Evolutionary conservation across 2,329 filamentous ascomycete genomes (phyloP), one percentile per base, ranked within the genome.

Genomic region (Penicillium fuscoglaucum): DNA sequence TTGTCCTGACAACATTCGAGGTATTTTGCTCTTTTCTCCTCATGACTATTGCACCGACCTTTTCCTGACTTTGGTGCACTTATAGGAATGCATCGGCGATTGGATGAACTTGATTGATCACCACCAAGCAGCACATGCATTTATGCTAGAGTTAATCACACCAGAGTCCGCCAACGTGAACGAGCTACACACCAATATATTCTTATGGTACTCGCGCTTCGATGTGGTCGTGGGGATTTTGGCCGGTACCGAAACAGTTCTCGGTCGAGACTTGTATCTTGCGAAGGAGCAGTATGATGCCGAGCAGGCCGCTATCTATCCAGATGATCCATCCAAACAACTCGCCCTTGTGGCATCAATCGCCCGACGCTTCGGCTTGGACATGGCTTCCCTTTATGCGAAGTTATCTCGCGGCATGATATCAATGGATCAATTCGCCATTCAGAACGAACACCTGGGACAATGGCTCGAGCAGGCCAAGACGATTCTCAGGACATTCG

Each of bases 31-130:
- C 24, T 48, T 21, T 39, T 41, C 58, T 64, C 52, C 26, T 8
- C 8, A 12, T 37, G 29, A 12, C 45, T 35, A 33, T 40, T 56
- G 29, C 37, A 28, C 21, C 9, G 2, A 35, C 49, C 2, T 37
- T 58, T 15, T 19, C 5, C 49, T 46, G 49, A 21, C 21, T 35
- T 53, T 58, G 60, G 69, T 53, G 37, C 49, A 45, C 28, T 52
- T 24, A n/a, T 68, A 96, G 91, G 95, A 98, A 76, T 96, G 92
- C 68, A 82, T 98, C 46, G 95, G 95, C 13, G 95, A 99, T 72
- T 98, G 92, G 92, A 86, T 96, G 53, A 97, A 96, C 68, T 81
- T 98, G 17, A 88, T 95, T 76, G 90, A 92, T 24, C 95, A 98
- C 72, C 93, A 97, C 72, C 91, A 89, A 71, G 95, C 93, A 12